These are phyloP conservation scores for Pseudotsuga menziesii DNA, from an alignment of 75 land plant genomes.

Conservation along the genomic window DNA sequence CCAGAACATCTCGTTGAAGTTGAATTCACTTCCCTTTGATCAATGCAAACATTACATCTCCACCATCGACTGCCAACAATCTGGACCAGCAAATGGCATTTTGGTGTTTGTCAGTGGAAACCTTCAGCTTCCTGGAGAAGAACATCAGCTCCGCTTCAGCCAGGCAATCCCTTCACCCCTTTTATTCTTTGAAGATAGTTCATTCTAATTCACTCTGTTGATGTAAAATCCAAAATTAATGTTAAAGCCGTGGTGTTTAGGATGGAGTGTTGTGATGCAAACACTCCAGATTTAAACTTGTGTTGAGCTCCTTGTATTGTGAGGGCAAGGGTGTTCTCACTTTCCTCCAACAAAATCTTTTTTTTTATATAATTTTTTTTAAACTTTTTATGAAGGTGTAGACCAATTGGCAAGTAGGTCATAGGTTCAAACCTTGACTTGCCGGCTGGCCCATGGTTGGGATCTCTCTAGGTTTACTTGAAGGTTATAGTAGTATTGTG, in stretches of 20 bases:
- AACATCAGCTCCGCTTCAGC: conserved; percentile 60
- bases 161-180: conserved; percentile 31
- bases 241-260: background rate
- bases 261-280: too few relatives aligned
- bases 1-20: conserved; percentile 37
- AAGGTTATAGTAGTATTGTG: too few relatives aligned
- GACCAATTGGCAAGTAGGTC: too few relatives aligned
- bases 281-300: too few relatives aligned
- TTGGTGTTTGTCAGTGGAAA: conserved; percentile 68
- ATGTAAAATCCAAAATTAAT: background rate
- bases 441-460: too few relatives aligned
- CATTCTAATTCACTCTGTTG: background rate
- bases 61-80: conserved; percentile 65
- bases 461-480: too few relatives aligned
- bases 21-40: conserved; percentile 45
- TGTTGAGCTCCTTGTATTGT: too few relatives aligned
- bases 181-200: background rate
- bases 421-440: too few relatives aligned
- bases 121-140: conserved; percentile 62
- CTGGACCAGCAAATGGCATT: conserved; percentile 39
- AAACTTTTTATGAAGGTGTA: too few relatives aligned
- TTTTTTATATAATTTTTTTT: too few relatives aligned
- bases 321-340: too few relatives aligned
- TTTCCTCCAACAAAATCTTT: too few relatives aligned
- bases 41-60: conserved; percentile 60